Percentiles rank a stretch among this genome's conserved stretches.
Conservation (phyloP, 1,139 yeast genomes). For the Zygosaccharomyces sapae region DNA sequence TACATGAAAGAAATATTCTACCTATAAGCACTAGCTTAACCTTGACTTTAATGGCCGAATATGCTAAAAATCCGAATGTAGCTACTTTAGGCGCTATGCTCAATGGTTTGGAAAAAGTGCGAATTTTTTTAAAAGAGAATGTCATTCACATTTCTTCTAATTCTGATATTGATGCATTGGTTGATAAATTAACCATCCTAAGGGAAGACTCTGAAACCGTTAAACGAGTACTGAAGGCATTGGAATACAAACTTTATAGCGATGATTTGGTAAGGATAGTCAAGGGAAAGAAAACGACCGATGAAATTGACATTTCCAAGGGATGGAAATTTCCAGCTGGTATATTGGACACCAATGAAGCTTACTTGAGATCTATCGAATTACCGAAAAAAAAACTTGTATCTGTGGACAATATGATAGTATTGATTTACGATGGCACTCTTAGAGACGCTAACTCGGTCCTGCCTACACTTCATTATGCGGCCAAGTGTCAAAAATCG, state of each 20-base stretch:
- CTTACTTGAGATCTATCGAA: constrained; percentile 30
- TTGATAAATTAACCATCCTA: constrained; percentile 16
- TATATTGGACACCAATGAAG: constrained; percentile 27
- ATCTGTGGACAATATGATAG: constrained; percentile 25
- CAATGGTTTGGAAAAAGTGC: constrained; percentile 17
- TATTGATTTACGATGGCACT: constrained; percentile 31
- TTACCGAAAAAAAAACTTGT: constrained; percentile 28
- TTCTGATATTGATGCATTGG: constrained; percentile 22
- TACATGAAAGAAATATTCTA: constrained; percentile 21
- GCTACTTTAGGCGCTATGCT: constrained; percentile 19
- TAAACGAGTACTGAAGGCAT: constrained; percentile 20
- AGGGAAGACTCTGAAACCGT: constrained; percentile 17
- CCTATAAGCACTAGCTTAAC: constrained; percentile 25
- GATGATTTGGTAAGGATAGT: constrained; percentile 33
- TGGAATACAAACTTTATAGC: constrained; percentile 29
- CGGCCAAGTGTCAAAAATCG: constrained; percentile 24
- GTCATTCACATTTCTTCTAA: constrained; percentile 16
- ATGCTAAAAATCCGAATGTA: constrained; percentile 19
- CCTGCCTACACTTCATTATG: constrained; percentile 30
- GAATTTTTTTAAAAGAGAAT: constrained; percentile 17
- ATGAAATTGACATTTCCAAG: constrained; percentile 30
- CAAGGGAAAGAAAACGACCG: constrained; percentile 27
- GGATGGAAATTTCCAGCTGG: constrained; percentile 34
- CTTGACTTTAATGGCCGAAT: constrained; percentile 18
- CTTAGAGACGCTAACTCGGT: constrained; percentile 29